Percentiles rank a stretch among this genome's conserved stretches.
phyloP scores from a whole-genome alignment of 208 protist species.

The Crithidia acanthocephali region DNA sequence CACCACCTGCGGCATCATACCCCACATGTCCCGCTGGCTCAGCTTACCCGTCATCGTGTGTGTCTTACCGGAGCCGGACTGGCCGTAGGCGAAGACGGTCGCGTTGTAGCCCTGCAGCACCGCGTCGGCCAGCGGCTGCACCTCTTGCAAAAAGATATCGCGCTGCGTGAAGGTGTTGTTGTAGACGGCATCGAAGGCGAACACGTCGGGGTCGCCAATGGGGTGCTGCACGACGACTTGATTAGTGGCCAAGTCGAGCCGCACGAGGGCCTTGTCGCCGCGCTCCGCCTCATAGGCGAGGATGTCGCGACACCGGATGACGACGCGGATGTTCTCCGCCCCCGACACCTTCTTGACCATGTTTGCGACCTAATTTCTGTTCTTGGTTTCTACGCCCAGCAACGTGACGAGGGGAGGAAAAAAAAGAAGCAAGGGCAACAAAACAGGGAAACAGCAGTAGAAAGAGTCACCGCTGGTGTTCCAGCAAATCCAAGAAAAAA shows the following conservation, averaged over 20 bases:
- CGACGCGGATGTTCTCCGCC: slow-evolving; percentile 92
- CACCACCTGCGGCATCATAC: slow-evolving; percentile 93
- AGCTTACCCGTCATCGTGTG: slow-evolving; percentile 93
- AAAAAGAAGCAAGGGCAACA: too few relatives aligned
- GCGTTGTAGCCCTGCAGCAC: slow-evolving; percentile 93
- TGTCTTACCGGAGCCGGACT: slow-evolving; percentile 94
- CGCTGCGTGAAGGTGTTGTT: slow-evolving; percentile 93
- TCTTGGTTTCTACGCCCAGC: slow-evolving; percentile 1
- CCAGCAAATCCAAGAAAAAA: not conserved
- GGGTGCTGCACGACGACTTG: slow-evolving; percentile 87
- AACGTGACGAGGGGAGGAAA: not conserved
- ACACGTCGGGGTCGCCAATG: slow-evolving; percentile 85
- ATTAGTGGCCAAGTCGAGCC: slow-evolving; percentile 87
- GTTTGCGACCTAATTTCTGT: slow-evolving; percentile 11
- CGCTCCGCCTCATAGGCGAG: slow-evolving; percentile 82
- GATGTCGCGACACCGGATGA: slow-evolving; percentile 85
- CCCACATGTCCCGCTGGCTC: slow-evolving; percentile 73
- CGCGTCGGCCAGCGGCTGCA: slow-evolving; percentile 85
- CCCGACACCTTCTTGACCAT: slow-evolving; percentile 80
- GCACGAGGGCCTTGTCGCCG: slow-evolving; percentile 87
- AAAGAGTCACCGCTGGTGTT: not conserved
- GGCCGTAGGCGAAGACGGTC: slow-evolving; percentile 93
- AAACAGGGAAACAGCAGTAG: too few relatives aligned
- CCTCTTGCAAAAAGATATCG: slow-evolving; percentile 91
- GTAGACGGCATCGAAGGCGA: slow-evolving; percentile 92